A percentile compares a stretch with the other conserved stretches of the same genome.
Conservation (phyloP, 352 stramenopile genomes). For the Globisporangium recalcitrans region DNA sequence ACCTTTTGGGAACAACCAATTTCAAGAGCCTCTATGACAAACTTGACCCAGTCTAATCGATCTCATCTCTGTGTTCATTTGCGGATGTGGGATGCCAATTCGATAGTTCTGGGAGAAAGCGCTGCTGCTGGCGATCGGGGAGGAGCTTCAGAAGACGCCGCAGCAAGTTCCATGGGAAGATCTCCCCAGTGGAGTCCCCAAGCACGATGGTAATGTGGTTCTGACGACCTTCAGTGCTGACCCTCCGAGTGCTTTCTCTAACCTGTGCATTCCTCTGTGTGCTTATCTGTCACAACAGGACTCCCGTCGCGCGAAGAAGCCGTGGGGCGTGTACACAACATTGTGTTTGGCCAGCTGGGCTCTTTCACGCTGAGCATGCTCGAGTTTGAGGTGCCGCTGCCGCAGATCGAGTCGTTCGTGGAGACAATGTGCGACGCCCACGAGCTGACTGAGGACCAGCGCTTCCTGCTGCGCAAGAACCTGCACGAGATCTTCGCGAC, state of each 20-base stretch:
- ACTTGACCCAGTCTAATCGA: not conserved
- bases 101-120: conserved; percentile 86
- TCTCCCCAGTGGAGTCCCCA: conserved; percentile 44
- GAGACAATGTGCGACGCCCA: conserved; percentile 86
- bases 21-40: no score
- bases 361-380: conserved; percentile 88
- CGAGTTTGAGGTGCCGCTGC: conserved; percentile 75
- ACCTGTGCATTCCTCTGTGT: not conserved
- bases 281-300: conserved; percentile 14
- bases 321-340: conserved; percentile 82
- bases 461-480: conserved; percentile 76
- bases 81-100: no score
- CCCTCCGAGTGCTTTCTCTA: not conserved
- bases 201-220: conserved; percentile 35
- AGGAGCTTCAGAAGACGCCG: conserved; percentile 76
- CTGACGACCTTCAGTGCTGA: not conserved
- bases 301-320: conserved; percentile 71
- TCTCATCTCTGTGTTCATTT: no score
- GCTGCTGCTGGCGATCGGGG: conserved; percentile 70
- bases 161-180: conserved; percentile 78
- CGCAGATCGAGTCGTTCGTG: conserved; percentile 81
- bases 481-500: conserved; percentile 67
- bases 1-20: not conserved
- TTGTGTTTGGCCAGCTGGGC: conserved; percentile 80
- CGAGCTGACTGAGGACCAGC: conserved; percentile 82